These are phyloP conservation scores for Massariosphaeria phaeospora DNA, from an alignment of 495 filamentous ascomycete genomes.

Conservation along the genomic window DNA sequence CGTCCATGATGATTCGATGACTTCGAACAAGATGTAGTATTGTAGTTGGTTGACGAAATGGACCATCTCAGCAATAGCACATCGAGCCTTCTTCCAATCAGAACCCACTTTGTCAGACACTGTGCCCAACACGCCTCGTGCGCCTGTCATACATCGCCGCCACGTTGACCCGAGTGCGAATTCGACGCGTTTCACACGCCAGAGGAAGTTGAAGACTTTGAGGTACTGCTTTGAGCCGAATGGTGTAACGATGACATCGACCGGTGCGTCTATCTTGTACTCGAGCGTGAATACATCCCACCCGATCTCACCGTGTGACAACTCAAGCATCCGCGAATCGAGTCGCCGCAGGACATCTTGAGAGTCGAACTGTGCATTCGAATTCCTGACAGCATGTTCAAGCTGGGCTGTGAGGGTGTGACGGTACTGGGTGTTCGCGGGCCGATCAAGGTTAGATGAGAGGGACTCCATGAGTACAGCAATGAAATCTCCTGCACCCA, in stretches of 20 bases:
- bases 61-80: conserved; percentile 92
- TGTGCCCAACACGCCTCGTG: conserved; percentile 80
- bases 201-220: conserved; percentile 98
- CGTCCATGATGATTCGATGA: conserved; percentile 92
- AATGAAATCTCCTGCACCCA: conserved; percentile 97
- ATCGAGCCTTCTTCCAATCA: conserved; percentile 86
- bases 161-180: conserved; percentile 87
- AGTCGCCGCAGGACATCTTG: conserved; percentile 88
- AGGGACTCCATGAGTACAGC: conserved; percentile 95
- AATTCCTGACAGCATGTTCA: conserved; percentile 94
- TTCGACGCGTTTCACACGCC: conserved; percentile 96
- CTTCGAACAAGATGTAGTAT: conserved; percentile 98
- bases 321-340: conserved; percentile 92
- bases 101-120: conserved; percentile 68
- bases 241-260: conserved; percentile 94
- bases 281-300: conserved; percentile 99
- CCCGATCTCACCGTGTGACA: conserved; percentile 92
- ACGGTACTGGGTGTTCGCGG: conserved; percentile 89
- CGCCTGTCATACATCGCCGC: conserved; percentile 94
- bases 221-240: conserved; percentile 94
- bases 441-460: conserved; percentile 84
- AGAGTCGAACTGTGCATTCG: conserved; percentile 92
- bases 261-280: conserved; percentile 95
- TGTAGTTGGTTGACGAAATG: conserved; percentile 96
- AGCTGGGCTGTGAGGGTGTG: conserved; percentile 95